Evolutionary conservation across 148 eudicot species (phyloP).

Genomic region (Amaranthus palmeri): DNA sequence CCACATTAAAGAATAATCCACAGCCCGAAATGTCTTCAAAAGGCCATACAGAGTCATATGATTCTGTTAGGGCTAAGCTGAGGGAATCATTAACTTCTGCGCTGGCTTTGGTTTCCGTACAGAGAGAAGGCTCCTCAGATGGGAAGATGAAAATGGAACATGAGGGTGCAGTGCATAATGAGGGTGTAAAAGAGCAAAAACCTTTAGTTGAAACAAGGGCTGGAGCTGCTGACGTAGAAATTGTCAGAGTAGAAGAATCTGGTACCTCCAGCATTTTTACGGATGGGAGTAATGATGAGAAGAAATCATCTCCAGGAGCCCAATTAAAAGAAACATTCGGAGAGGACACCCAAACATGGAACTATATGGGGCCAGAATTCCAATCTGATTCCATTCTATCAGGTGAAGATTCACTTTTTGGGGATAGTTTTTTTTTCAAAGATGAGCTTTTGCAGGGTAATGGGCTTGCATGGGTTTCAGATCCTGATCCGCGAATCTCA

Average conservation of each 20-base stretch:
- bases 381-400: slow-evolving; percentile 44
- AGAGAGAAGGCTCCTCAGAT: slow-evolving; percentile 28
- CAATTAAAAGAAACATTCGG: slow-evolving; percentile 21
- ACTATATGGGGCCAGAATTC: slow-evolving; percentile 32
- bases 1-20: slow-evolving; percentile 38
- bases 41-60: slow-evolving; percentile 40
- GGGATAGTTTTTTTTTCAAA: slow-evolving; percentile 55
- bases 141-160: slow-evolving; percentile 24
- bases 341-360: slow-evolving; percentile 32
- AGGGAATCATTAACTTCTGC: slow-evolving; percentile 85
- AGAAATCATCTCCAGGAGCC: slow-evolving; percentile 19
- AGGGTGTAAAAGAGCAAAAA: slow-evolving; percentile 24
- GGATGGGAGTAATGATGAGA: slow-evolving; percentile 25
- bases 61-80: slow-evolving; percentile 83
- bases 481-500: slow-evolving; percentile 35
- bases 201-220: slow-evolving; percentile 22
- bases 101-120: slow-evolving; percentile 54
- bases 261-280: slow-evolving; percentile 20
- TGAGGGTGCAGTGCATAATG: slow-evolving; percentile 8
- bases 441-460: slow-evolving; percentile 92
- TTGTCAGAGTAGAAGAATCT: slow-evolving; percentile 24
- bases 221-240: slow-evolving; percentile 14
- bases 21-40: slow-evolving; percentile 43
- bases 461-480: slow-evolving; percentile 87
- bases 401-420: slow-evolving; percentile 53